phyloP scores from a whole-genome alignment of 305 asterid species.

The Salvia sclarea region DNA sequence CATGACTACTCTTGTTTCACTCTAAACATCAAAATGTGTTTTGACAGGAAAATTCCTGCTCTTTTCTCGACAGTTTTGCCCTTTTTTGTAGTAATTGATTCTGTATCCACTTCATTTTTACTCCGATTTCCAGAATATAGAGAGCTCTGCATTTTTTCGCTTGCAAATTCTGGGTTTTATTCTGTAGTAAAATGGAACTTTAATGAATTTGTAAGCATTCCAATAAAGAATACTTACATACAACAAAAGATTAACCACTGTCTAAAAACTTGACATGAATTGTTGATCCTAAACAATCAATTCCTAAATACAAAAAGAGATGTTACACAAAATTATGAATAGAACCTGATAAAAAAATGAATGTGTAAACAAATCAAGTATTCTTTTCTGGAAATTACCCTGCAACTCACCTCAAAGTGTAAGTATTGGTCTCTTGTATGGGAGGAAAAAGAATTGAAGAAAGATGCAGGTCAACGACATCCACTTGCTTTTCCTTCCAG shows the following conservation, averaged over 20 bases:
- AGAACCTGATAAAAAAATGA: slow-evolving; percentile 13
- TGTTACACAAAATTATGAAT: neutral
- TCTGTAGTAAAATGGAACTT: neutral
- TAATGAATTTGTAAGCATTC: neutral
- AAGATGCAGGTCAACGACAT: slow-evolving; percentile 1
- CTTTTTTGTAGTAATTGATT: slow-evolving; percentile 19
- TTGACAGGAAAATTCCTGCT: slow-evolving; percentile 23
- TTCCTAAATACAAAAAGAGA: neutral
- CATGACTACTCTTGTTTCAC: neutral
- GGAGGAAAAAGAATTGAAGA: slow-evolving; percentile 20
- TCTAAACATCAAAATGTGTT: slow-evolving; percentile 24
- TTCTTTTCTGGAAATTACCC: neutral
- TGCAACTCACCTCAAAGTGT: neutral
- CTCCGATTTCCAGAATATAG: neutral
- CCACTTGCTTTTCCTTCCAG: slow-evolving; percentile 33
- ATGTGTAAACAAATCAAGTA: neutral
- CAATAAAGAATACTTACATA: neutral
- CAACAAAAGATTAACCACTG: neutral
- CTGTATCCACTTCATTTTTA: slow-evolving; percentile 18
- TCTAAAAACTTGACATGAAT: neutral
- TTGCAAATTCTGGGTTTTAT: neutral
- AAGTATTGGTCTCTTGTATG: slow-evolving; percentile 22
- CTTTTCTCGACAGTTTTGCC: slow-evolving; percentile 31
- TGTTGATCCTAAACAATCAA: neutral
- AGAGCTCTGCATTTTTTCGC: neutral